Base-by-base conservation (phyloP, 805 yeast genomes). In the Wickerhamiella cacticola region DNA sequence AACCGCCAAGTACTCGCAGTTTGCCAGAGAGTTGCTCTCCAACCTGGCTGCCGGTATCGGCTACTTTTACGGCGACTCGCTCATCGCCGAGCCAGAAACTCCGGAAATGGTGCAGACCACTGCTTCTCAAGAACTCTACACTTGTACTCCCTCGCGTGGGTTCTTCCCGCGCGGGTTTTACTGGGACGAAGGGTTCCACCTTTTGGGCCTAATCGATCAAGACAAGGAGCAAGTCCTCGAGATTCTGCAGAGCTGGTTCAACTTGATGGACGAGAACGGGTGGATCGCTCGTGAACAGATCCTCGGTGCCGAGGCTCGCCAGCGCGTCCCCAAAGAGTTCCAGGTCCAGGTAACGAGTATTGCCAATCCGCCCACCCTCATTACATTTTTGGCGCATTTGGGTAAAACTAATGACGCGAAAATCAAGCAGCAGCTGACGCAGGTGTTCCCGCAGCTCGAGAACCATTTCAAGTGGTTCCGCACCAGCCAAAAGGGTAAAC, bases 151-250 rank as follows among this genome's bases (percentile, higher is more conserved):
- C 2, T 84, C 95, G 43, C 72, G 98, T 46, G 85, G 95, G 0
- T 85, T 84, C 59, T 92, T 92, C 64, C 97, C 98, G 3, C 73
- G 98, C 53, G 98, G 98, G 0, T 92, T 92, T 59, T 86, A 84
- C 60, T 92, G 98, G 98, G 98, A 92, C 64, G 98, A 92, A 65
- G 98, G 98, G 0, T 92, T 92, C 64, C 96, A 89, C 62, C 68
- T 89, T 51, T 68, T 88, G 35, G 94, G 94, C 6, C 68, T 92
- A 33, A 63, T 83, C 55, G 80, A 81, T 42, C 88, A 81, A 60
- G 97, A 92, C 63, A 72, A 83, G 13, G 95, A 85, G 58, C 68
- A 88, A 39, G 84, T 78, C 0, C 68, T 87, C 52, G 92, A 85
- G 54, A 79, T 92, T 15, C 60, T 88, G 49, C 73, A 79, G 58